A percentile compares a stretch with the other conserved stretches of the same genome.
Conservation (phyloP, 73 alveolate genomes). For the Paramecium tetraurelia region DNA sequence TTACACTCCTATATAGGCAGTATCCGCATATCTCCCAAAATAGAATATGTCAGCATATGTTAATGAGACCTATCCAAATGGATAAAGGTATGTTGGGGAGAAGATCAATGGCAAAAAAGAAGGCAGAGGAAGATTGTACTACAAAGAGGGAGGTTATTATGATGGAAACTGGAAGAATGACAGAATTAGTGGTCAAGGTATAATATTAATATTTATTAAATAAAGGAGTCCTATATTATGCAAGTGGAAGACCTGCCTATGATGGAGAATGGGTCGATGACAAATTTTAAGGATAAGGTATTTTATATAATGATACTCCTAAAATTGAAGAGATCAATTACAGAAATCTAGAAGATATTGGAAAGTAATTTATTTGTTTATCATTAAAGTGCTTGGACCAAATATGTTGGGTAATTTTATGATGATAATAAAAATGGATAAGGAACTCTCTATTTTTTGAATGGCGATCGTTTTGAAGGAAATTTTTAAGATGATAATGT, state of each 20-base stretch:
- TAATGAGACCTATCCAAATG: constrained; percentile 28
- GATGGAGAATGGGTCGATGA: constrained; percentile 65
- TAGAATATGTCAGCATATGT: constrained; percentile 3
- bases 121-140: constrained; percentile 58
- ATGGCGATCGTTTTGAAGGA: constrained; percentile 62
- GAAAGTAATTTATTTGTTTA: neutral
- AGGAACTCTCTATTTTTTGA: constrained; percentile 51
- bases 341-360: constrained; percentile 51
- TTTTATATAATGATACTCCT: constrained; percentile 57
- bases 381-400: constrained; percentile 47
- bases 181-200: constrained; percentile 44
- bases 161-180: constrained; percentile 62
- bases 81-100: constrained; percentile 54
- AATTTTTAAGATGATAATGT: constrained; percentile 39
- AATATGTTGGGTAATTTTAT: constrained; percentile 58
- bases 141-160: constrained; percentile 60
- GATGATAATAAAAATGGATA: constrained; percentile 57
- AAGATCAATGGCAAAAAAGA: constrained; percentile 51
- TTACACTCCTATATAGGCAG: neutral
- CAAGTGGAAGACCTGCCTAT: constrained; percentile 66
- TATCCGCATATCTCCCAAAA: neutral
- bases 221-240: constrained; percentile 36
- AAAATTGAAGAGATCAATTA: neutral
- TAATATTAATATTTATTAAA: neutral
- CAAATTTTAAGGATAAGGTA: constrained; percentile 56